phyloP scores from a whole-genome alignment of 2,329 filamentous ascomycete species.

The Sporothrix brunneoviolacea region DNA sequence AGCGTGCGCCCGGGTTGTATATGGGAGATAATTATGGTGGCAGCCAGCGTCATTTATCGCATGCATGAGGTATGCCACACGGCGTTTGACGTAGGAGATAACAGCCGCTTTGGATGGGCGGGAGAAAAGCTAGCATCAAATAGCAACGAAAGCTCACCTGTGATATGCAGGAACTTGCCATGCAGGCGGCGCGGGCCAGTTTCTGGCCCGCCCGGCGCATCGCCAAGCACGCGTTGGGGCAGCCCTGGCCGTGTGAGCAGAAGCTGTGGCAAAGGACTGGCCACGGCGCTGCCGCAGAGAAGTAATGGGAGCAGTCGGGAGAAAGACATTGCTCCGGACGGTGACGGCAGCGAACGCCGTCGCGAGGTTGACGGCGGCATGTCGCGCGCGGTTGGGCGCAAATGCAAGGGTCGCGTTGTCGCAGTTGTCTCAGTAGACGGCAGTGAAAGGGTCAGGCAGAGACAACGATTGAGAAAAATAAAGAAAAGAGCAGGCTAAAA shows the following conservation, averaged over 20 bases:
- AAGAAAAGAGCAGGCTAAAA: background rate
- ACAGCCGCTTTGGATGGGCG: too few relatives aligned
- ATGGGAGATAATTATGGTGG: too few relatives aligned
- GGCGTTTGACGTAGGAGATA: too few relatives aligned
- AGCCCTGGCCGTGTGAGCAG: constrained; percentile 4
- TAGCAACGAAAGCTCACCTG: constrained; percentile 60
- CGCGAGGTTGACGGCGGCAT: constrained; percentile 1
- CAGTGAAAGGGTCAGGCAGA: too few relatives aligned
- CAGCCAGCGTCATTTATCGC: too few relatives aligned
- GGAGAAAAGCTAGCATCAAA: too few relatives aligned
- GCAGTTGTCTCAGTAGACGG: too few relatives aligned
- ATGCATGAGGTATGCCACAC: too few relatives aligned
- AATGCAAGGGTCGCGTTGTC: too few relatives aligned
- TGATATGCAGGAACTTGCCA: constrained; percentile 81
- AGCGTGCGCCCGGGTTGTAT: too few relatives aligned
- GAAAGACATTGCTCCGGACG: background rate
- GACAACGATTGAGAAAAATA: too few relatives aligned
- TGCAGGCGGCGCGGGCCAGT: constrained; percentile 43
- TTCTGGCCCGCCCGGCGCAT: constrained; percentile 9
- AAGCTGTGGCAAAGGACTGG: constrained; percentile 19
- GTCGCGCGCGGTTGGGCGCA: too few relatives aligned
- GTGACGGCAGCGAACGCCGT: background rate
- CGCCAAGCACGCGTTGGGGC: constrained; percentile 19
- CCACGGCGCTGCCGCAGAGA: constrained; percentile 27
- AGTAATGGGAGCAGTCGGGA: constrained; percentile 3